phyloP scores from a whole-genome alignment of 768 basidiomycete genomes.

The Lactarius psammicola region DNA sequence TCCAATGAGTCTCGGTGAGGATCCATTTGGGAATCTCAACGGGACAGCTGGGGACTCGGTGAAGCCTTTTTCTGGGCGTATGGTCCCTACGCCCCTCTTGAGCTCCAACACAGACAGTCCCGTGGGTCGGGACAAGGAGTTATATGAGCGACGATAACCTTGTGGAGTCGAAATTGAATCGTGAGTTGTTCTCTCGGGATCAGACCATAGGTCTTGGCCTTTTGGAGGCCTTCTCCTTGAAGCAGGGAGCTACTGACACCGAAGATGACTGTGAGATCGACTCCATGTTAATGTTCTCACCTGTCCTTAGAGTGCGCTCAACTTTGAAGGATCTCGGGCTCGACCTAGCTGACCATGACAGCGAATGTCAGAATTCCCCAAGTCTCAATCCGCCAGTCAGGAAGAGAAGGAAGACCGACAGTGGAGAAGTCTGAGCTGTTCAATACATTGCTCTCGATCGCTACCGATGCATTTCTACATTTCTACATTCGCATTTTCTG shows the following conservation, averaged over 20 bases:
- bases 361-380: constrained; percentile 22
- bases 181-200: constrained; percentile 16
- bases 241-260: constrained; percentile 19
- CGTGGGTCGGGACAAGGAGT: constrained; percentile 26
- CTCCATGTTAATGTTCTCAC: constrained; percentile 28
- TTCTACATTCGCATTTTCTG: constrained; percentile 7
- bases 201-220: constrained; percentile 31
- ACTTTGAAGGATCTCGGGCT: background rate
- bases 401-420: constrained; percentile 39
- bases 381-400: constrained; percentile 29
- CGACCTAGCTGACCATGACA: constrained; percentile 19
- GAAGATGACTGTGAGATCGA: constrained; percentile 28
- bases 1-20: constrained; percentile 17
- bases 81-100: constrained; percentile 21
- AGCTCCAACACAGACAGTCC: constrained; percentile 29
- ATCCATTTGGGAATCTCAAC: constrained; percentile 25
- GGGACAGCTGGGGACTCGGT: constrained; percentile 15
- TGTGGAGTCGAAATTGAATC: constrained; percentile 19
- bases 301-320: constrained; percentile 24
- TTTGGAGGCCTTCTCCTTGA: constrained; percentile 34
- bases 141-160: constrained; percentile 24
- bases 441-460: background rate
- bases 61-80: constrained; percentile 12
- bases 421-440: constrained; percentile 12
- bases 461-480: background rate